Percentiles rank a stretch among this genome's conserved stretches.
Conservation (phyloP, 1,139 yeast species). For the Petasospora fabianii region DNA sequence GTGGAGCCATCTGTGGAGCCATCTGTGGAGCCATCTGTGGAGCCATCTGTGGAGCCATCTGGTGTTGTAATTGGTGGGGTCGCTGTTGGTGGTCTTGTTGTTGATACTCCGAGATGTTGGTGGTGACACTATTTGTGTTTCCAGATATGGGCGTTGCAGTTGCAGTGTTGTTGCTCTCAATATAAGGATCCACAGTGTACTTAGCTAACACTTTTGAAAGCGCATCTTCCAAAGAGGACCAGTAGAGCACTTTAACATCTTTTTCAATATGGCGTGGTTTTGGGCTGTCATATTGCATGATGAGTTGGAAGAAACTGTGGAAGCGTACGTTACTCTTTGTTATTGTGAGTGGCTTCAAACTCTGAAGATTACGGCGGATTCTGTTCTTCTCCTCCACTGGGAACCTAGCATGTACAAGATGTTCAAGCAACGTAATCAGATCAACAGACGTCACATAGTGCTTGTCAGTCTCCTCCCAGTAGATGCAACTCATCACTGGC, state of each 20-base stretch:
- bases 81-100: too few relatives aligned
- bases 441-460: constrained; percentile 66
- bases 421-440: constrained; percentile 54
- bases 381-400: constrained; percentile 69
- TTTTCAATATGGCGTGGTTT: constrained; percentile 71
- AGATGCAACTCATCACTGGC: constrained; percentile 52
- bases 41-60: too few relatives aligned
- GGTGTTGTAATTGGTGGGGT: too few relatives aligned
- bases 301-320: constrained; percentile 49
- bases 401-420: constrained; percentile 49
- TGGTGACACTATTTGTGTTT: too few relatives aligned
- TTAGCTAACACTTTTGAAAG: constrained; percentile 59
- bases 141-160: too few relatives aligned
- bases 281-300: constrained; percentile 65
- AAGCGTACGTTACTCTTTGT: constrained; percentile 34
- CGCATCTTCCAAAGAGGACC: constrained; percentile 55
- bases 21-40: too few relatives aligned
- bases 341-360: constrained; percentile 59
- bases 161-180: not conserved
- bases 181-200: constrained; percentile 33
- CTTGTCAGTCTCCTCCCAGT: constrained; percentile 46
- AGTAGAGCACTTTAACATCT: constrained; percentile 64
- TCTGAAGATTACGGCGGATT: constrained; percentile 64
- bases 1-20: too few relatives aligned
- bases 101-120: too few relatives aligned